Percentiles rank a stretch among this genome's conserved stretches.
phyloP scores from a whole-genome alignment of 2,329 filamentous ascomycete species.

The Botrytis paeoniae region DNA sequence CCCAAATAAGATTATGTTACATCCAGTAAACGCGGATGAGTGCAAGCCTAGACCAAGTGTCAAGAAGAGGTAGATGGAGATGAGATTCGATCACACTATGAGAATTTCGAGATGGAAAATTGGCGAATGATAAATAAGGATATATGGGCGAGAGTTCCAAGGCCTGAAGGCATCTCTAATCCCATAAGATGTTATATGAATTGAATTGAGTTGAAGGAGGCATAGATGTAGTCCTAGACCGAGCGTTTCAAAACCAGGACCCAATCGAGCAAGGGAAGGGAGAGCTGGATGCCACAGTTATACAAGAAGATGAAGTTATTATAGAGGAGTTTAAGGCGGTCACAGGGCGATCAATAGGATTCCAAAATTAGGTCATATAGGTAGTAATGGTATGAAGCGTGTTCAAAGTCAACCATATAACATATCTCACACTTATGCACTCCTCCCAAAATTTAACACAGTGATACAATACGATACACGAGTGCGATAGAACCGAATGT shows the following conservation, averaged over 20 bases:
- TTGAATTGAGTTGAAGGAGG: not conserved
- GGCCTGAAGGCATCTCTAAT: not conserved
- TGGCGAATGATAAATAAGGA: not conserved
- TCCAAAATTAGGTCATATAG: slow-evolving; percentile 11
- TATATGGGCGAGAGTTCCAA: not conserved
- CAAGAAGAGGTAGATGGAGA: slow-evolving; percentile 38
- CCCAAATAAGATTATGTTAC: slow-evolving; percentile 81
- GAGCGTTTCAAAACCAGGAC: not conserved
- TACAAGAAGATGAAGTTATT: slow-evolving; percentile 9
- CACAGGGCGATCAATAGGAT: slow-evolving; percentile 17
- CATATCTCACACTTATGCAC: not conserved
- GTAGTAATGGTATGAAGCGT: slow-evolving; percentile 16
- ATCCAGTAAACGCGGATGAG: slow-evolving; percentile 67
- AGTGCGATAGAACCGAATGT: not conserved
- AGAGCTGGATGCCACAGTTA: not conserved
- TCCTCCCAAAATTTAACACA: not conserved
- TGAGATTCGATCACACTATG: not conserved
- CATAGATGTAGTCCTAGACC: not conserved
- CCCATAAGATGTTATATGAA: not conserved
- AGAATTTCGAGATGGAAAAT: not conserved
- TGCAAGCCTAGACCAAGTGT: slow-evolving; percentile 50
- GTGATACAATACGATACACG: not conserved
- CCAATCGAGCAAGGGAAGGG: not conserved
- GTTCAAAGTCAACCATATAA: not conserved
- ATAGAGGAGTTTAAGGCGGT: slow-evolving; percentile 13